Evolutionary conservation across 2,329 filamentous ascomycete species (phyloP).

Genomic region (Beauveria asiatica): DNA sequence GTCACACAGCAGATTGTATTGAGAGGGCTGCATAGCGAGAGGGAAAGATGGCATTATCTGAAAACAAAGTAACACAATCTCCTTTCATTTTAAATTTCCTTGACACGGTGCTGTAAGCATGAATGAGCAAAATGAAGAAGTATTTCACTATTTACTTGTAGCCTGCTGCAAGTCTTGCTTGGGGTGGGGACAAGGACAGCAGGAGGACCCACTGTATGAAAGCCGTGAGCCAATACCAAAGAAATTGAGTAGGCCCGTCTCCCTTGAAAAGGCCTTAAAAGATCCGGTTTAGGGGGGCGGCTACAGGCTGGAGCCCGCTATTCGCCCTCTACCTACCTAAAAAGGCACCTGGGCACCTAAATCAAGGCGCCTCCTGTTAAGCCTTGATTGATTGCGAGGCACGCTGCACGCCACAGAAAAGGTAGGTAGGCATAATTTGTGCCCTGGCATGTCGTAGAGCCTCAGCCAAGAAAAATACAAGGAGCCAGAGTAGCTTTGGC

Average conservation of each 20-base stretch:
- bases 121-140: neutral
- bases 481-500: neutral
- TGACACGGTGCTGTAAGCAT: neutral
- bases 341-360: too few species aligned
- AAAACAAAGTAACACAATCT: neutral
- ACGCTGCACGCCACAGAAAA: too few species aligned
- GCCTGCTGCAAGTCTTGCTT: neutral
- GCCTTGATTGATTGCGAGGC: too few species aligned
- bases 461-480: neutral
- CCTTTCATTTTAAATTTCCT: neutral
- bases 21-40: too few species aligned
- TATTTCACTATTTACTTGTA: neutral
- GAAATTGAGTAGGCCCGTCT: neutral
- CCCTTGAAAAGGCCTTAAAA: neutral
- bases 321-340: neutral
- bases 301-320: neutral
- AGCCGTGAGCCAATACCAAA: neutral
- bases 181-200: neutral
- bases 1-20: neutral
- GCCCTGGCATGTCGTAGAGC: too few species aligned
- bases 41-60: neutral
- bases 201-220: neutral
- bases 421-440: too few species aligned
- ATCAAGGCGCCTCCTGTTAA: neutral
- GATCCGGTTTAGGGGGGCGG: neutral